Base-by-base conservation (phyloP, 345 rosid genomes). In the Euclidium syriacum region DNA sequence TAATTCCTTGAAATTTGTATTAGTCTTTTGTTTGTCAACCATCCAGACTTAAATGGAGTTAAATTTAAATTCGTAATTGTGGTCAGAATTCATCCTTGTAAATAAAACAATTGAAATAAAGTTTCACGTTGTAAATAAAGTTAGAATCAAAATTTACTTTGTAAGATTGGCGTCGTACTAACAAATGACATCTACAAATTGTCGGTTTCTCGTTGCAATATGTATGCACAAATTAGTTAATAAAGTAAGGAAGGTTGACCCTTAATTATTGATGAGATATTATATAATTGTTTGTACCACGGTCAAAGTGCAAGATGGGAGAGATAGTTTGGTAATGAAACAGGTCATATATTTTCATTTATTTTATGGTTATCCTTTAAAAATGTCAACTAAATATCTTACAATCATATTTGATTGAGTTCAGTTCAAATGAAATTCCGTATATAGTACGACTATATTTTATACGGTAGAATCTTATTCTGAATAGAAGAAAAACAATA, bases 341-440 rank as follows among this genome's bases (percentile, higher is more conserved):
- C 57, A 62, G 44, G 35, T 70, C 58, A 70, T 29, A 3, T 29
- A 11, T 6, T 20, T 61, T 62, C 41, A 25, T 42, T 25, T 69
- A 52, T 34, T 51, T 43, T 60, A 60, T 52, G 26, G 6, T 52
- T 70, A 70, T 70, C 58, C 17, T 46, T 36, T 1, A 12, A 4
- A 46, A 47, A 70, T 62, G 74, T 62, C 64, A 70, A 62, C 74
- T 62, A 35, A 30, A 35, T 26, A 46, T 60, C 50, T 52, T 34
- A 22, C 61, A 11, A 43, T 58, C 35, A 20, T 29, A 48, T 56
- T 17, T 17, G 39, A 50, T 51, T 17, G 39, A 50, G 41, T 10
- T 23, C 29, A 44, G 22, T 14, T 59, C 54, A 27, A 69, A 60
- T 30, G 66, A 50, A 14, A 68, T 39, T 29, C 50, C 15, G 26